Base-by-base conservation (phyloP, 441 rosid species). In the Adansonia rubrostipa region DNA sequence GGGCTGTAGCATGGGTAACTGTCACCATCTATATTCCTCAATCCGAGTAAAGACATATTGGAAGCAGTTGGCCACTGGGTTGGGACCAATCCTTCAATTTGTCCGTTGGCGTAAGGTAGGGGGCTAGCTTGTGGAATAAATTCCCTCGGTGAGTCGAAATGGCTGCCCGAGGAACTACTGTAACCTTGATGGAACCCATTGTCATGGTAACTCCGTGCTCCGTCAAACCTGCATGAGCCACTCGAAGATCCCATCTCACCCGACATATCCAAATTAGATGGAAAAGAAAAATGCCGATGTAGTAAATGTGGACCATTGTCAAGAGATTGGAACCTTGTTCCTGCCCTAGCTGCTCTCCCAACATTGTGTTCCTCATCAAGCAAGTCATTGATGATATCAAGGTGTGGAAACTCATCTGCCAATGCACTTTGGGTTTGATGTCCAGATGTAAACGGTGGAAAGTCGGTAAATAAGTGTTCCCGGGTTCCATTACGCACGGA, bases 401-500 rank as follows among this genome's bases (percentile, higher is more conserved):
- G 88, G 80, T 96, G 99, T 3, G 99, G 99, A 81, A 92, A 96
- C 78, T 96, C 99, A 78, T 94, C 97, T 0, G 85, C 89, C 40
- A 85, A 74, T 42, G 73, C 86, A 81, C 89, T 88, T 71, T 86
- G 91, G 15, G 78, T 73, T 67, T 80, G 90, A 74, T 87, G 84
- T 51, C 93, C 88, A 44, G 92, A 88, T 57, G 87, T 78, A 60
- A 87, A 78, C 36, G 91, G 84, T 54, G 82, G 76, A 64, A 85
- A 63, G 79, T 84, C 89, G 13, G 77, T 58, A n/a, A 85, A 63
- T 62, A 81, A 60, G 54, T 81, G 83, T 61, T 82, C 89, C 44
- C 17, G 83, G 51, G 84, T 60, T 70, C 83, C 82, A 72, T 80
- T 72, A 53, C 53, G 65, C 44, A 14, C 48, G 15, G 84, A 51